These are phyloP conservation scores for Cucurbita pepo DNA, from an alignment of 306 rosid genomes.

Conservation along the genomic window DNA sequence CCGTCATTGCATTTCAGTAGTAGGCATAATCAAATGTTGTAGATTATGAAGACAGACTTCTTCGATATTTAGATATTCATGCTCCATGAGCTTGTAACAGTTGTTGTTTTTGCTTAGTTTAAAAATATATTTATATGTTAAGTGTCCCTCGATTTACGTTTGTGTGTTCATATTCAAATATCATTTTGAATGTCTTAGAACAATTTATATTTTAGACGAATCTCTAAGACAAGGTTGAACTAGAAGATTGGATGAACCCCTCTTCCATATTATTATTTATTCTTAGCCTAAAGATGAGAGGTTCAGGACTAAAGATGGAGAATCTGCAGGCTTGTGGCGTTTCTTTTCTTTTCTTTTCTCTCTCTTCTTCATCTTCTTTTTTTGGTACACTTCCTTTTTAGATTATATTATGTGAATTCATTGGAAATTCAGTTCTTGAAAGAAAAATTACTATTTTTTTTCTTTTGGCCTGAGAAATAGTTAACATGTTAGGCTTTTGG, in stretches of 20 bases:
- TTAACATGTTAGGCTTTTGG: neutral
- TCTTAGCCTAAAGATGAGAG: neutral
- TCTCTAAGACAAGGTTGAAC: neutral
- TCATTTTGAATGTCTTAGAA: neutral
- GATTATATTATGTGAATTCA: neutral
- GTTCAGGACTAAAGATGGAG: neutral
- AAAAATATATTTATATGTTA: neutral
- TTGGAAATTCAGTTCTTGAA: neutral
- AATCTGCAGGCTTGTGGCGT: neutral
- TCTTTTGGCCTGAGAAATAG: neutral
- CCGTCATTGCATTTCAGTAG: neutral
- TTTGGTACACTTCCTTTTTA: neutral
- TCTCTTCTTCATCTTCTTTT: neutral
- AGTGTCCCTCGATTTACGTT: neutral
- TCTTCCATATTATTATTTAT: neutral
- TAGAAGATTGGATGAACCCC: neutral
- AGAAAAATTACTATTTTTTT: neutral
- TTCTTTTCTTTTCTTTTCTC: neutral
- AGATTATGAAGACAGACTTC: neutral
- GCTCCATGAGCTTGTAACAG: neutral
- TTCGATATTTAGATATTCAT: neutral
- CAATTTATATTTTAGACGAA: neutral
- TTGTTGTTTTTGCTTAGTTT: neutral
- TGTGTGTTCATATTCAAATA: neutral
- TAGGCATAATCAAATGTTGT: neutral